Evolutionary conservation across 305 asterid species (phyloP).

Genomic region (Rubia occidens): DNA sequence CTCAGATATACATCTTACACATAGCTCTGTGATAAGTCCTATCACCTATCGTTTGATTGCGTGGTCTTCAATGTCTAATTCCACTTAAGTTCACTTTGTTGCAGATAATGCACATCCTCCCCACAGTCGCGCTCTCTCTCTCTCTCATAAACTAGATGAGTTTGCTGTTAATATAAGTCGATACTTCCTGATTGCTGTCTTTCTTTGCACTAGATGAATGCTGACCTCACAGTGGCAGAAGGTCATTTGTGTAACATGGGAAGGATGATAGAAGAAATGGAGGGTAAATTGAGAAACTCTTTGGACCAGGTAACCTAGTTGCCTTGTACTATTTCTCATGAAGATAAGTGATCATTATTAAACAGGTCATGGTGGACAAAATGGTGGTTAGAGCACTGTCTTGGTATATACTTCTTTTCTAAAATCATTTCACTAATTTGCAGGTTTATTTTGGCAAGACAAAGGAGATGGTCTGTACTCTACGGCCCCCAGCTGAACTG

Average conservation of each 20-base stretch:
- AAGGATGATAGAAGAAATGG: constrained; percentile 95
- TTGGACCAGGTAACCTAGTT: constrained; percentile 62
- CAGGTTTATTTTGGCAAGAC: constrained; percentile 99
- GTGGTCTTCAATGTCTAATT: too few relatives aligned
- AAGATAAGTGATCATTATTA: not conserved
- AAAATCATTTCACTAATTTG: constrained; percentile 6
- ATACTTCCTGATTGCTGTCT: constrained; percentile 2
- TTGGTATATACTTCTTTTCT: not conserved
- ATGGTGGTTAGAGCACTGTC: not conserved
- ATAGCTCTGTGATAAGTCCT: too few relatives aligned
- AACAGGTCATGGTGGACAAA: not conserved
- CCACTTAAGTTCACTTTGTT: too few relatives aligned
- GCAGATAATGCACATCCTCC: too few relatives aligned
- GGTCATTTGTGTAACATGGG: constrained; percentile 98
- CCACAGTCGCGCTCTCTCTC: not conserved
- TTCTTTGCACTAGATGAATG: constrained; percentile 52
- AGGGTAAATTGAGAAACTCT: constrained; percentile 87
- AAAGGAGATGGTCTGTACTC: constrained; percentile 92
- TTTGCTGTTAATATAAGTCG: not conserved
- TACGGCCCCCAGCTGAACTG: constrained; percentile 83
- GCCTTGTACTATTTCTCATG: not conserved
- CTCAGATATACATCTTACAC: too few relatives aligned
- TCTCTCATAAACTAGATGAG: not conserved
- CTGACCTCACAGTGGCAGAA: constrained; percentile 66
- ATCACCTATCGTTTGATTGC: too few relatives aligned